These are phyloP conservation scores for Trichoderma atrobrunneum DNA, from an alignment of 2,329 filamentous ascomycete species.

Conservation along the genomic window DNA sequence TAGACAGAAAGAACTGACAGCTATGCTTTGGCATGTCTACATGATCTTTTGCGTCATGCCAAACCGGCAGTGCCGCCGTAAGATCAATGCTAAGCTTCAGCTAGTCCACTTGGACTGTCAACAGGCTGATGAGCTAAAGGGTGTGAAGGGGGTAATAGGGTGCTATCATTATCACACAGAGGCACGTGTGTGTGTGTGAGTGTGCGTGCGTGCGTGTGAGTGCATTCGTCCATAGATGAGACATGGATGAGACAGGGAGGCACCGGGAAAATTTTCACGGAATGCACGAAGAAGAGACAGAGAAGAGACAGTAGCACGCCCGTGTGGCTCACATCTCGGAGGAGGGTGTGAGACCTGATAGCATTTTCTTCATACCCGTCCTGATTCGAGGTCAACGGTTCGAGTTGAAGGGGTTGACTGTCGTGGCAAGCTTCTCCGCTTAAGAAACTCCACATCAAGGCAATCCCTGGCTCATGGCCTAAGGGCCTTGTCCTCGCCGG, in stretches of 20 bases:
- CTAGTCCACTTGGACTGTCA: background rate
- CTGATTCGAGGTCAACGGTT: background rate
- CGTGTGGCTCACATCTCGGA: background rate
- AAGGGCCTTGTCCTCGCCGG: constrained; percentile 7
- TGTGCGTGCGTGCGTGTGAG: background rate
- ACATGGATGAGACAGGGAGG: background rate
- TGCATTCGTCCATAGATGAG: background rate
- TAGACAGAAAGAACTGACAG: background rate
- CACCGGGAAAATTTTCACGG: background rate
- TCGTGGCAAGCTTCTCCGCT: constrained; percentile 6
- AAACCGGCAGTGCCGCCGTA: background rate
- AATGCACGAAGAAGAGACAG: background rate
- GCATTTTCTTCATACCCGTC: background rate
- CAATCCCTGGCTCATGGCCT: constrained; percentile 4
- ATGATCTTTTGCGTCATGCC: background rate
- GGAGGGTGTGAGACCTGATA: background rate
- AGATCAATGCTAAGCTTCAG: background rate
- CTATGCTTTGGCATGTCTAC: background rate
- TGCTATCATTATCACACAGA: background rate
- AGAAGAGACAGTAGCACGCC: background rate
- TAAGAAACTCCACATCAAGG: constrained; percentile 1
- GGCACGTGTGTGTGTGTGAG: background rate
- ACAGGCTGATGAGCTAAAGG: background rate
- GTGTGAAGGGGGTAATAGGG: background rate
- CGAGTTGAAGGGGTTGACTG: background rate